Evolutionary conservation across 192 early-diverging fungal genomes (phyloP), one percentile per base, ranked within the genome.

Genomic region (Coemansia sp.): DNA sequence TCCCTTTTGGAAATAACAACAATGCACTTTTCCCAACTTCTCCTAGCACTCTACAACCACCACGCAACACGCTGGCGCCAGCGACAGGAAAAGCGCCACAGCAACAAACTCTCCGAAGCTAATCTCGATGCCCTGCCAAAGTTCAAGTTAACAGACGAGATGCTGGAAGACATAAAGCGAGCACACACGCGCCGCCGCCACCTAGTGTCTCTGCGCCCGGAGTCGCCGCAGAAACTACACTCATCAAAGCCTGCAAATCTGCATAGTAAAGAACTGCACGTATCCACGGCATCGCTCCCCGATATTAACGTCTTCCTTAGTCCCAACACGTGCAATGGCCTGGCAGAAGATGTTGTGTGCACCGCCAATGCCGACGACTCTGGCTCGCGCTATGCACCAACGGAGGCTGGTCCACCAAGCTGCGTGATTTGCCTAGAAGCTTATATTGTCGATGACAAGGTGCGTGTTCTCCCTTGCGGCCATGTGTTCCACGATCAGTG

Each of bases 351-450:
- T 8, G 15, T 46, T 57, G 48, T 21, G 43, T 34, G 18, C 24
- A 36, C 20, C 1, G 24, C 33, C 38, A 49, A 46, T 33, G 43
- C 9, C 12, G 23, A 21, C 30, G 33, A 46, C 20, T 52, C 43
- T 24, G 51, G 57, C 5, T 45, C 66, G 38, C 20, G 33, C 21
- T 30, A 49, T 14, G n/a, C 45, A 21, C 44, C 39, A 6, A 49
- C 62, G 11, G 24, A 45, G 48, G 33, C 26, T 34, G 30, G 44
- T 6, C 44, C 30, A 57, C 68, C 86, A 10, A 83, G 66, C 11
- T 92, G 91, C 59, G 86, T 88, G 4, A 74, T 92, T 20, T 92
- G 91, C 66, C 73, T 91, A n/a, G 86, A 85, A 45, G 87, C 87
- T 26, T 92, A 88, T 59, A 62, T 67, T 44, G 63, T 70, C 5